Evolutionary conservation across 2,329 filamentous ascomycete species (phyloP).

Genomic region (Parascedosporium putredinis): DNA sequence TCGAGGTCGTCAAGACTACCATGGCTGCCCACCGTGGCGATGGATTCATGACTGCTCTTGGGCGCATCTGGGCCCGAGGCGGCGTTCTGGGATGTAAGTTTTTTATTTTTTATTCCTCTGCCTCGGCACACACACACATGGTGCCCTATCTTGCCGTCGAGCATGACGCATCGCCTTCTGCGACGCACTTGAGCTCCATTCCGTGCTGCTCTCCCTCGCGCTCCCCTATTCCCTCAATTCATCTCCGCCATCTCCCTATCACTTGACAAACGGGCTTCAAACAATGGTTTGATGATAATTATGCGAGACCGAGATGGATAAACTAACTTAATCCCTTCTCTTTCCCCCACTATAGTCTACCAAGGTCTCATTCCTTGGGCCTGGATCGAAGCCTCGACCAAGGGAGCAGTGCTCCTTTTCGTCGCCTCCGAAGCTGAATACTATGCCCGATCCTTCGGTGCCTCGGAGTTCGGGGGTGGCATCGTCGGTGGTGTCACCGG

Average conservation of each 20-base stretch:
- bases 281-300: no score
- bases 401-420: slow-evolving; percentile 97
- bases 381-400: slow-evolving; percentile 99
- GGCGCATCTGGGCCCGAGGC: slow-evolving; percentile 86
- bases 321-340: slow-evolving; percentile 16
- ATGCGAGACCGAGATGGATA: slow-evolving; percentile 2
- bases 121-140: no score
- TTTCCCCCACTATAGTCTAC: slow-evolving; percentile 59
- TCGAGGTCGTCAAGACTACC: slow-evolving; percentile 99
- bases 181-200: no score
- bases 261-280: no score
- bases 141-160: no score
- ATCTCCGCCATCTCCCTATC: no score
- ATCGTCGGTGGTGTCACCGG: slow-evolving; percentile 87
- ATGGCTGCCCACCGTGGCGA: slow-evolving; percentile 96
- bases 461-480: slow-evolving; percentile 76
- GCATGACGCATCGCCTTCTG: no score
- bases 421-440: slow-evolving; percentile 97
- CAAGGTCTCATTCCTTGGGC: slow-evolving; percentile 99
- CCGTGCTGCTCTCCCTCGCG: neutral
- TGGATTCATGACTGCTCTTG: slow-evolving; percentile 70
- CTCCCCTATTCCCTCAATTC: neutral
- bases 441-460: slow-evolving; percentile 75
- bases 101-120: slow-evolving; percentile 8
- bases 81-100: slow-evolving; percentile 86